phyloP scores from a whole-genome alignment of 1,284 basidiomycete species.

The Gymnopus androsaceus region DNA sequence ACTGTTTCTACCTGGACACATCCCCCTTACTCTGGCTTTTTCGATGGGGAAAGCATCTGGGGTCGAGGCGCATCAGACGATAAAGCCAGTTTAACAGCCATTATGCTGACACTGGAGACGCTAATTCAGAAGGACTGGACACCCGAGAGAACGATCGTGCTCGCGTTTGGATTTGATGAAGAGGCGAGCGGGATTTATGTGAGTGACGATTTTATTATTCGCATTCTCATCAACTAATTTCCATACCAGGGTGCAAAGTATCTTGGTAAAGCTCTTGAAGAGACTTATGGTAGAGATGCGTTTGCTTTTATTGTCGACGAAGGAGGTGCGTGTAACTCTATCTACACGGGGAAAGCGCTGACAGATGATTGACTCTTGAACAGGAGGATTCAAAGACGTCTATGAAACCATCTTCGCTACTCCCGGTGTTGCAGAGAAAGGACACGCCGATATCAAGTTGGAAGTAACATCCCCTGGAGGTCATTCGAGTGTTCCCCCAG shows the following conservation, averaged over 20 bases:
- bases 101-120: conserved; percentile 59
- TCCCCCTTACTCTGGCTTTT: conserved; percentile 66
- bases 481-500: conserved; percentile 68
- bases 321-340: conserved; percentile 40
- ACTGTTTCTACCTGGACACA: conserved; percentile 60
- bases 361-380: not conserved
- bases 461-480: conserved; percentile 63
- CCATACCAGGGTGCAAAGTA: conserved; percentile 50
- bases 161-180: conserved; percentile 78
- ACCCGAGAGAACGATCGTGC: conserved; percentile 60
- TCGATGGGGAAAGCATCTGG: conserved; percentile 61
- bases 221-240: not conserved
- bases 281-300: conserved; percentile 57
- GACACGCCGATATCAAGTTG: conserved; percentile 58
- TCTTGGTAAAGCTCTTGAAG: conserved; percentile 49
- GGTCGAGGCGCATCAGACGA: conserved; percentile 62
- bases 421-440: conserved; percentile 73
- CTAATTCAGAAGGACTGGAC: conserved; percentile 55
- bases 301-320: conserved; percentile 66
- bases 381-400: conserved; percentile 40
- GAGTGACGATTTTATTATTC: conserved; percentile 6
- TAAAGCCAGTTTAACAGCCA: conserved; percentile 58
- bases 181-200: conserved; percentile 61
- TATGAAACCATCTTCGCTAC: conserved; percentile 48
- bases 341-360: not conserved